Conservation (phyloP, 805 yeast genomes). For the Metschnikowia picachoensis region DNA sequence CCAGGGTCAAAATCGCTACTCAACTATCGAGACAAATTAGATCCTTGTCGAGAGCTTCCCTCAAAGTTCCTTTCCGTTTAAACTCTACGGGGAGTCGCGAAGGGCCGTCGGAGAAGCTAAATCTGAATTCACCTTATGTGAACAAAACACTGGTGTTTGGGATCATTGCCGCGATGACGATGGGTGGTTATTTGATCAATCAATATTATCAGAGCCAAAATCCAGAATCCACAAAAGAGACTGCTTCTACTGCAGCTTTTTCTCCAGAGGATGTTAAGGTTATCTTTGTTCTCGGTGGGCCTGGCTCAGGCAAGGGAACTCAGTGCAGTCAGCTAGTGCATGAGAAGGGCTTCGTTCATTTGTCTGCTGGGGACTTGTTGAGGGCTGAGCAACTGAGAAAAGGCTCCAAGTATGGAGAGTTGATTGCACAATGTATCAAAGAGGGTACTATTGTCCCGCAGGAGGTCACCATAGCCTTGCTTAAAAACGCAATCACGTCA, state of each 20-base stretch:
- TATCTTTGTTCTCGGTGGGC: slow-evolving; percentile 92
- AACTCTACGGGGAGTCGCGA: slow-evolving; percentile 5
- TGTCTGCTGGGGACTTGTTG: slow-evolving; percentile 94
- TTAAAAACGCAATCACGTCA: slow-evolving; percentile 72
- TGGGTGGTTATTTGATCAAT: slow-evolving; percentile 4
- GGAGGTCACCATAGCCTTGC: slow-evolving; percentile 77
- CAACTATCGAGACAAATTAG: slow-evolving; percentile 1
- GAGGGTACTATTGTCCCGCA: slow-evolving; percentile 95
- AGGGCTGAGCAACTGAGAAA: slow-evolving; percentile 86
- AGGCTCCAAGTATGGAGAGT: slow-evolving; percentile 79
- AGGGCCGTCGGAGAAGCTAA: slow-evolving; percentile 1
- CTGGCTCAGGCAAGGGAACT: slow-evolving; percentile 97
- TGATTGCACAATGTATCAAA: slow-evolving; percentile 77
- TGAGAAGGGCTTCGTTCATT: slow-evolving; percentile 78
- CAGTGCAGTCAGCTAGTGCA: slow-evolving; percentile 84
- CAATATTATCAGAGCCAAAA: slow-evolving; percentile 4
- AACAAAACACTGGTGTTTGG: slow-evolving; percentile 8
- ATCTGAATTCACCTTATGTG: slow-evolving; percentile 7
- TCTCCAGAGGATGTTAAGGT: slow-evolving; percentile 67
- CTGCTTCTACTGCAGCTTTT: slow-evolving; percentile 42
- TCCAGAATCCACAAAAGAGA: slow-evolving; percentile 27
- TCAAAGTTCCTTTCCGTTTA: slow-evolving; percentile 1
- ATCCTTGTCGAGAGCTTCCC: not conserved
- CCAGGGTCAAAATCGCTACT: slow-evolving; percentile 1
- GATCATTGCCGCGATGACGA: slow-evolving; percentile 6